Evolutionary conservation across 1,284 basidiomycete genomes (phyloP), one percentile per base, ranked within the genome.

Genomic region (Papiliotrema terrestris): DNA sequence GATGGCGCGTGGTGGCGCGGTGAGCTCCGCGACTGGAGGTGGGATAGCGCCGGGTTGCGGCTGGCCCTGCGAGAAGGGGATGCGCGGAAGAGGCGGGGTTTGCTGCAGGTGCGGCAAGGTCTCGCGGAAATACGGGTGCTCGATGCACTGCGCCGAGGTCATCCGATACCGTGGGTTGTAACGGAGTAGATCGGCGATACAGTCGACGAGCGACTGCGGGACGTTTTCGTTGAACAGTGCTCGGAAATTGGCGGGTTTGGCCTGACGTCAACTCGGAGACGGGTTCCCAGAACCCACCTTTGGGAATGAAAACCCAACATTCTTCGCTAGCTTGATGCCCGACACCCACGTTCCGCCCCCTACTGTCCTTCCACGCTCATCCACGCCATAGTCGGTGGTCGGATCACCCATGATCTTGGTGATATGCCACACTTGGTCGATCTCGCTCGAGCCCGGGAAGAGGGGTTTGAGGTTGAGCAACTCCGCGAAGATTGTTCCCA

Each of bases 401-500:
- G 96, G 95, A 74, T 98, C 90, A n/a, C 96, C 96, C 36, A 98
- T 82, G 14, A 94, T 81, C 59, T 95, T 88, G 66, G 87, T 90
- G 56, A 98, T 97, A 70, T 86, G 83, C 55, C 84, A 85, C 23
- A 98, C 86, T 76, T 98, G 96, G 78, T 98, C 95, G 48, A 92
- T 82, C 74, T 97, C 94, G 72, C 86, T 88, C 54, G 87, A 84
- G n/a, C 96, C 96, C n/a, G 96, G 95, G 75, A 99, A 98, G 26
- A 99, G 81, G 0, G 96, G 95, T 63, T 91, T 88, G 58, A 99
- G 83, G 69, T 93, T 98, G 76, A 97, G 83, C 54, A 98, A 82
- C 76, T 99, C 96, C 8, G 94, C 91, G 81, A 98, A 87, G 73
- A 99, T 99, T 4, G 96, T 95, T 22, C 96, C 96, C 45, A 99